Evolutionary conservation across 2,329 filamentous ascomycete genomes (phyloP).

Genomic region (Phialocephala subalpina): DNA sequence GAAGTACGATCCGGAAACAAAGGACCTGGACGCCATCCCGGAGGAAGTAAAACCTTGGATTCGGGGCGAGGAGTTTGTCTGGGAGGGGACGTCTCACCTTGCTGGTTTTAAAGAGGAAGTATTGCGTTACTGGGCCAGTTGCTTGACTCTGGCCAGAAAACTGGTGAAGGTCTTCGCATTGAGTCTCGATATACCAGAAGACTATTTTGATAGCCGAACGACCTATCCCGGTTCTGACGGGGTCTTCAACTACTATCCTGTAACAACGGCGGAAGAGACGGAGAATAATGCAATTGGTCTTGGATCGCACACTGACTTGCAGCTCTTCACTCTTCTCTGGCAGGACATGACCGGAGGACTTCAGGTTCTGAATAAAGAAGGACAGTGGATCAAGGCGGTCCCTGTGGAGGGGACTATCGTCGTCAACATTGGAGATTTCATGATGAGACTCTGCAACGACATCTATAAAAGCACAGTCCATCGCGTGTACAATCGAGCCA

Average conservation of each 20-base stretch:
- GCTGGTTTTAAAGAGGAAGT: conserved; percentile 56
- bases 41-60: conserved; percentile 52
- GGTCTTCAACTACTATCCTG: conserved; percentile 55
- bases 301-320: conserved; percentile 56
- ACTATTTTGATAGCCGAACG: conserved; percentile 62
- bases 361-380: conserved; percentile 51
- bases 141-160: conserved; percentile 58
- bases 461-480: conserved; percentile 59
- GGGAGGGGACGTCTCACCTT: conserved; percentile 57
- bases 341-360: conserved; percentile 53
- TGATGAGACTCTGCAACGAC: conserved; percentile 60
- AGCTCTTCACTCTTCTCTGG: conserved; percentile 59
- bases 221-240: conserved; percentile 57
- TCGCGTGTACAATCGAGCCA: conserved; percentile 54
- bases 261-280: conserved; percentile 44
- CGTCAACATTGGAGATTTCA: conserved; percentile 61
- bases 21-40: conserved; percentile 51
- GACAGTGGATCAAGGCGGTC: conserved; percentile 53
- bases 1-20: conserved; percentile 55
- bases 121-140: conserved; percentile 56
- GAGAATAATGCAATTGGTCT: conserved; percentile 48
- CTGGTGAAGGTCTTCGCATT: conserved; percentile 62
- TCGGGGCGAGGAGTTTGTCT: conserved; percentile 58
- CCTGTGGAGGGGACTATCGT: conserved; percentile 57
- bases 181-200: conserved; percentile 59